Evolutionary conservation across 2,329 filamentous ascomycete genomes (phyloP).

Genomic region (Pestalotiopsis sp.): DNA sequence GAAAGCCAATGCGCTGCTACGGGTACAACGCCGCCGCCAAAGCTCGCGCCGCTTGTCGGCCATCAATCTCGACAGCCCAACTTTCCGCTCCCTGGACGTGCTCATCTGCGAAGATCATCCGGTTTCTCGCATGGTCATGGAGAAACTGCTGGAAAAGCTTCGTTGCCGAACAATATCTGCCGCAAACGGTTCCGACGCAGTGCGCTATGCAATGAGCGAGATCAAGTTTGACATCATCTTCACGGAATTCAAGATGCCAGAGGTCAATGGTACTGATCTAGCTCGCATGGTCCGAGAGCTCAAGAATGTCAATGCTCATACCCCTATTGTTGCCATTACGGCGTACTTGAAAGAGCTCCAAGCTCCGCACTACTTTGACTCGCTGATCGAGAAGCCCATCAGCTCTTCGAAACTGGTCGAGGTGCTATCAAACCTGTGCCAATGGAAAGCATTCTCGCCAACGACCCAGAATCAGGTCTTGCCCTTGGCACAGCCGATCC

Average conservation of each 20-base stretch:
- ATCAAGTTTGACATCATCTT: conserved; percentile 99
- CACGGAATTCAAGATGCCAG: conserved; percentile 93
- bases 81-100: conserved; percentile 89
- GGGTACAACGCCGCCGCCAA: conserved; percentile 91
- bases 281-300: conserved; percentile 98
- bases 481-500: conserved; percentile 60
- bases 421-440: conserved; percentile 83
- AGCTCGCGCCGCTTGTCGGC: conserved; percentile 94
- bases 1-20: conserved; percentile 84
- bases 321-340: conserved; percentile 94
- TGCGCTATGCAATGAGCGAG: conserved; percentile 92
- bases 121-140: conserved; percentile 98
- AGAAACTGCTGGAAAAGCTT: conserved; percentile 92
- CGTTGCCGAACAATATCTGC: conserved; percentile 93
- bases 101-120: conserved; percentile 98
- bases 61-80: conserved; percentile 82
- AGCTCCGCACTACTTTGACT: conserved; percentile 93
- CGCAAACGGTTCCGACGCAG: conserved; percentile 85
- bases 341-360: conserved; percentile 98
- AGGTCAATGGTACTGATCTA: conserved; percentile 93
- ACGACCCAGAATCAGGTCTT: conserved; percentile 42
- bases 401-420: conserved; percentile 90
- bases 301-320: conserved; percentile 91
- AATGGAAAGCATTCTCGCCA: conserved; percentile 82
- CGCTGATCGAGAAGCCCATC: conserved; percentile 93